Base-by-base conservation (phyloP, 106 monocot species). In the Phalaenopsis aphrodite region DNA sequence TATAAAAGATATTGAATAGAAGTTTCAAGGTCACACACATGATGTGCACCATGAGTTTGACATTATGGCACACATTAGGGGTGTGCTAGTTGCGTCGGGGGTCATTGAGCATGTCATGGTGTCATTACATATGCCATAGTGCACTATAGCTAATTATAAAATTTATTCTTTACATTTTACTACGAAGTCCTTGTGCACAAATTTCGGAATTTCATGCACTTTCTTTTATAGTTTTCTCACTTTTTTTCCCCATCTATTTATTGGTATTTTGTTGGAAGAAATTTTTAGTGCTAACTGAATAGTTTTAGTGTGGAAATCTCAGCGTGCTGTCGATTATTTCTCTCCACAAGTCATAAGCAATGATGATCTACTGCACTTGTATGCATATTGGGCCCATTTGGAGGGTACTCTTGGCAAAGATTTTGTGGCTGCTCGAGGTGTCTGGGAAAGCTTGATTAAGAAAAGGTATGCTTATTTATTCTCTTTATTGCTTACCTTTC, bases 401-500 rank as follows among this genome's bases (percentile, higher is more conserved):
- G 99, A 99, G 73, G 80, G 68, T 65, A 89, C 77, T 52, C 86
- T 99, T 78, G 91, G 91, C 82, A 86, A 95, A 48, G 95, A 91
- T 84, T 36, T 93, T 14, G 77, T 68, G 88, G 89, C 92, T 77
- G 94, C 95, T 82, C 90, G 94, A 77, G 89, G 88, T 73, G 99
- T 99, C 43, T 99, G 95, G 95, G 99, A 99, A 87, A 90, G 80
- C 48, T 81, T 95, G 42, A 83, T 99, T 41, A 99, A 93, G 82
- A 94, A 82, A 87, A 99, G 99, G 99, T 94, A 30, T 12, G 12
- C 15, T 49, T 19, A 12, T 76, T 76, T 76, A 11, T 30, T 9
- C 42, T 43, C 74, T 7, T 76, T 23, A 47, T 8, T 73, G 41
- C 9, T n/a, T 17, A 9, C 5, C 43, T 45, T 74, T 74, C 43